phyloP scores from a whole-genome alignment of 2,329 filamentous ascomycete species.

The Colletotrichum chrysophilum region DNA sequence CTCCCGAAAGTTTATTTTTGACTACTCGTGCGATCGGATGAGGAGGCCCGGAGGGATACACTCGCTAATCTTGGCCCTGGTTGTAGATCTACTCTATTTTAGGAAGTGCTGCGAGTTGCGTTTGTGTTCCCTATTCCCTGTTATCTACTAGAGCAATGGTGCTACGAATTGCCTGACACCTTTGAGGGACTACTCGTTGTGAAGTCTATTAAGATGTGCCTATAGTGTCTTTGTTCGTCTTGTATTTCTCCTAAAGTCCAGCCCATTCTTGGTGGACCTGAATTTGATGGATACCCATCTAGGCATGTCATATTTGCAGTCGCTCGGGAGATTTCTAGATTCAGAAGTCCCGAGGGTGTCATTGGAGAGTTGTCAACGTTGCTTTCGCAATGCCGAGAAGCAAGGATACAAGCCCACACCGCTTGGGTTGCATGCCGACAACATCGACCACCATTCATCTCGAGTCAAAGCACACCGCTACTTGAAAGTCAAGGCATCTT shows the following conservation, averaged over 20 bases:
- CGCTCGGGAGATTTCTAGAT: background rate
- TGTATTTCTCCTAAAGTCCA: accelerated
- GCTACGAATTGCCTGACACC: background rate
- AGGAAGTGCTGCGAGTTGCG: background rate
- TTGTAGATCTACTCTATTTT: background rate
- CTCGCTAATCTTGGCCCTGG: background rate
- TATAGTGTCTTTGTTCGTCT: background rate
- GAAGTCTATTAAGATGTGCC: background rate
- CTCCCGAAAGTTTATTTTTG: background rate
- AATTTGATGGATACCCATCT: background rate
- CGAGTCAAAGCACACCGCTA: background rate
- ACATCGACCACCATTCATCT: background rate
- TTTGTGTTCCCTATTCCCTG: background rate
- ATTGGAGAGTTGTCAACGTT: background rate
- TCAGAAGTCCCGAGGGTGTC: background rate
- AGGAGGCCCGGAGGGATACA: background rate
- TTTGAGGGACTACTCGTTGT: background rate
- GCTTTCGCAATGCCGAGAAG: background rate
- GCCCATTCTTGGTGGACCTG: background rate
- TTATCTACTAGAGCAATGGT: background rate
- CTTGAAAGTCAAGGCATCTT: background rate
- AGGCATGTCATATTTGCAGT: background rate
- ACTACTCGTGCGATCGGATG: background rate
- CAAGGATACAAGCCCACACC: background rate
- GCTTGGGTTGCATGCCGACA: background rate